phyloP scores from a whole-genome alignment of 208 protist species.

The Crithidia bombi region DNA sequence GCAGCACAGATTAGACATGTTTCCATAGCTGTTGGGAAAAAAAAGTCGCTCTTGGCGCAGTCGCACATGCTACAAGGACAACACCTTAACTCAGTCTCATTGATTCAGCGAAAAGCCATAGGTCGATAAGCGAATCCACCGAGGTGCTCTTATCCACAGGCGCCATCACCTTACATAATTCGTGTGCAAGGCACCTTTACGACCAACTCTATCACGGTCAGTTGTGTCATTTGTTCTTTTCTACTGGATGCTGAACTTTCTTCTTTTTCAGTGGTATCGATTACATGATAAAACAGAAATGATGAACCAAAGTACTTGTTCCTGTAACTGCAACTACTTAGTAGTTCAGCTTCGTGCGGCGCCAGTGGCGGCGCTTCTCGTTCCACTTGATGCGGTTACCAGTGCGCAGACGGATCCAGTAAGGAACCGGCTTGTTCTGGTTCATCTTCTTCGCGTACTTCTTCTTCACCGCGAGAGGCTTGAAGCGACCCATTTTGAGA shows the following conservation, averaged over 20 bases:
- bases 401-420: constrained; percentile 93
- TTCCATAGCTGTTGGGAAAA: no score
- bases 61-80: no score
- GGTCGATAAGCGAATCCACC: no score
- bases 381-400: constrained; percentile 95
- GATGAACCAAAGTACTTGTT: constrained; percentile 10
- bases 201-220: no score
- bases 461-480: constrained; percentile 92
- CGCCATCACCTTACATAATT: background rate
- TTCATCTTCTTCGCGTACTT: constrained; percentile 95
- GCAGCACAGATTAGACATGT: no score
- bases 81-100: no score
- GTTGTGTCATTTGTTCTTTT: constrained; percentile 23
- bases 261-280: background rate
- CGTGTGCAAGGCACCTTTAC: background rate
- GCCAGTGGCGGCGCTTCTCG: constrained; percentile 96
- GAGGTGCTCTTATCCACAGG: no score
- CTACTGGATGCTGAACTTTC: constrained; percentile 5
- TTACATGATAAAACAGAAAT: constrained; percentile 22
- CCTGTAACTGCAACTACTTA: constrained; percentile 12
- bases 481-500: constrained; percentile 86
- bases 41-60: no score
- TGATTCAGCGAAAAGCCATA: no score
- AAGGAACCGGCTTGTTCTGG: constrained; percentile 94
- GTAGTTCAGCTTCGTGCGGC: constrained; percentile 94